Conservation (phyloP, 108 stramenopile genomes). For the Chaetoceros tenuissimus region DNA sequence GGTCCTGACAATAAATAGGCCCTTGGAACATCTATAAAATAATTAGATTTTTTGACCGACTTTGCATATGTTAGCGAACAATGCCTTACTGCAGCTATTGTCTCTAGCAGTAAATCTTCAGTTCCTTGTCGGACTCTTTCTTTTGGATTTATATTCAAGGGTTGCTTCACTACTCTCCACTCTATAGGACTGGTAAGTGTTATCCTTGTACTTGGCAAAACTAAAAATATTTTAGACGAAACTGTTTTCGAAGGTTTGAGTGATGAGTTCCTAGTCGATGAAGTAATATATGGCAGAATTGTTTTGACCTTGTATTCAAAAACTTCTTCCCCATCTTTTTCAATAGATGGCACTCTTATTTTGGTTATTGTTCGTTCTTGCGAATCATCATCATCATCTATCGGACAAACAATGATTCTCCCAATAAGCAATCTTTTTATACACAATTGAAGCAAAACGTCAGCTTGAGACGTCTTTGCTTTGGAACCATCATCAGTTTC, state of each 20-base stretch:
- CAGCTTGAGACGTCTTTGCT: not conserved
- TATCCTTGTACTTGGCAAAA: not conserved
- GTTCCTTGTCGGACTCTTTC: not conserved
- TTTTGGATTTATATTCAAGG: not conserved
- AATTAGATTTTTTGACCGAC: not conserved
- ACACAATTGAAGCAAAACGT: not conserved
- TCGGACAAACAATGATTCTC: not conserved
- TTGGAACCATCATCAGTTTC: too few relatives aligned
- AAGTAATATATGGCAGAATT: not conserved
- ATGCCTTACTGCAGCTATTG: not conserved
- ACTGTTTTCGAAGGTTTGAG: not conserved
- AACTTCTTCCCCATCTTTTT: not conserved
- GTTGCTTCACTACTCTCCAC: not conserved
- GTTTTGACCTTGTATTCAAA: not conserved
- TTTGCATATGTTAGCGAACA: not conserved
- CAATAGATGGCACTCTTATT: not conserved
- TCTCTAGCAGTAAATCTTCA: not conserved
- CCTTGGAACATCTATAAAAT: constrained; percentile 16
- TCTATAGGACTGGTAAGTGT: not conserved
- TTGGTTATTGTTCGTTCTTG: not conserved
- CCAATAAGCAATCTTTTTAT: not conserved
- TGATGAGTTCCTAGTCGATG: not conserved
- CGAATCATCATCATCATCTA: not conserved
- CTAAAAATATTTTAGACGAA: not conserved
- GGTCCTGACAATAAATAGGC: constrained; percentile 46